Conservation (phyloP, 805 yeast species). For the Zygosaccharomyces pseudorouxii region DNA sequence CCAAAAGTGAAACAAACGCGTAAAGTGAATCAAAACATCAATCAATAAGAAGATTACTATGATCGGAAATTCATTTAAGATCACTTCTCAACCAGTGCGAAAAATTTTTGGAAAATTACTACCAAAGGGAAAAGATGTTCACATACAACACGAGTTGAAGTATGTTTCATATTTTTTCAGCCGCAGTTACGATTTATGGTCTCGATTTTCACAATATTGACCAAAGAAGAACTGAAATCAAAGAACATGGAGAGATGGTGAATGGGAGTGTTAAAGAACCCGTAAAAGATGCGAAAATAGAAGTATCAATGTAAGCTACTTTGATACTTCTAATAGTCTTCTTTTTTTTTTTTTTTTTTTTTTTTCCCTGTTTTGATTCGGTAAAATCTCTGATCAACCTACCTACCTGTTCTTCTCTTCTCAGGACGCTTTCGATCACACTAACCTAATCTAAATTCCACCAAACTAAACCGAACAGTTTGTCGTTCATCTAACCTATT, state of each 20-base stretch:
- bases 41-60: neutral
- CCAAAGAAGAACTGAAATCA: conserved; percentile 5
- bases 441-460: neutral
- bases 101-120: neutral
- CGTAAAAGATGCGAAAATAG: neutral
- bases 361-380: neutral
- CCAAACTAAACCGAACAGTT: neutral
- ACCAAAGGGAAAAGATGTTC: neutral
- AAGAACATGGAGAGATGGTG: conserved; percentile 5
- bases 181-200: conserved; percentile 7
- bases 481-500: neutral
- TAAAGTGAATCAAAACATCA: conserved; percentile 2
- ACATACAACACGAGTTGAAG: neutral
- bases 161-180: conserved; percentile 10
- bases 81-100: neutral
- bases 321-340: no score
- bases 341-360: neutral
- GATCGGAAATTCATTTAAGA: neutral
- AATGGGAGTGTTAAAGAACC: neutral
- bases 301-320: neutral
- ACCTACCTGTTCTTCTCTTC: neutral
- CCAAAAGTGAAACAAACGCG: conserved; percentile 2
- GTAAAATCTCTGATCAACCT: neutral
- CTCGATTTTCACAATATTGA: conserved; percentile 1
- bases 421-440: neutral